Percentiles rank a stretch among this genome's conserved stretches.
phyloP scores from a whole-genome alignment of 139 green algal species.

The Micractinium conductrix region DNA sequence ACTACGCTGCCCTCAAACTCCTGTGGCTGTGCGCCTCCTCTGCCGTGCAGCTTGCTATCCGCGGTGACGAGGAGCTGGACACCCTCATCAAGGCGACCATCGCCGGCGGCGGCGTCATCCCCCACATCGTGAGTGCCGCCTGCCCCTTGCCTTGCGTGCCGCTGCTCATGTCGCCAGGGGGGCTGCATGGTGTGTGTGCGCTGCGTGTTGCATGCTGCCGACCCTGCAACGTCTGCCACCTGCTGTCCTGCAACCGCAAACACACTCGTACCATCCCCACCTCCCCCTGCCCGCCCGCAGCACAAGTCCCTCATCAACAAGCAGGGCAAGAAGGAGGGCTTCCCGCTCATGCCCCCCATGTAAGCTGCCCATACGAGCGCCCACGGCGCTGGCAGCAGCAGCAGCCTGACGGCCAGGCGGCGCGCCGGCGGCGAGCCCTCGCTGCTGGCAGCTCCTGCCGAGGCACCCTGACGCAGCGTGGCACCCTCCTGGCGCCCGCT shows the following conservation, averaged over 20 bases:
- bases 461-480: neutral
- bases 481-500: neutral
- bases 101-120: constrained; percentile 98
- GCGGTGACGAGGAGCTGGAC: constrained; percentile 99
- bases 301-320: constrained; percentile 95
- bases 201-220: neutral
- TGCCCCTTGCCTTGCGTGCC: neutral
- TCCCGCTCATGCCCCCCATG: constrained; percentile 28
- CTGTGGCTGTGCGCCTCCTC: no score
- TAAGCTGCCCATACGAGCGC: constrained; percentile 2
- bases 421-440: no score
- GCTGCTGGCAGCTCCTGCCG: no score
- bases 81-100: constrained; percentile 99
- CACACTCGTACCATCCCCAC: neutral
- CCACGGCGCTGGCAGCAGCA: neutral
- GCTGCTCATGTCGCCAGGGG: neutral
- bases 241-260: neutral
- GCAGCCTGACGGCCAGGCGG: neutral
- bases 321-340: constrained; percentile 54
- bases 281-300: neutral
- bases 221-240: neutral
- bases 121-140: constrained; percentile 83
- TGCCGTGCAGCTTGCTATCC: constrained; percentile 99
- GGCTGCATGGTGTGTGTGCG: no score
- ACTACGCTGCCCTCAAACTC: no score